These are phyloP conservation scores for Salix arbutifolia DNA, from an alignment of 345 rosid species.

Conservation along the genomic window DNA sequence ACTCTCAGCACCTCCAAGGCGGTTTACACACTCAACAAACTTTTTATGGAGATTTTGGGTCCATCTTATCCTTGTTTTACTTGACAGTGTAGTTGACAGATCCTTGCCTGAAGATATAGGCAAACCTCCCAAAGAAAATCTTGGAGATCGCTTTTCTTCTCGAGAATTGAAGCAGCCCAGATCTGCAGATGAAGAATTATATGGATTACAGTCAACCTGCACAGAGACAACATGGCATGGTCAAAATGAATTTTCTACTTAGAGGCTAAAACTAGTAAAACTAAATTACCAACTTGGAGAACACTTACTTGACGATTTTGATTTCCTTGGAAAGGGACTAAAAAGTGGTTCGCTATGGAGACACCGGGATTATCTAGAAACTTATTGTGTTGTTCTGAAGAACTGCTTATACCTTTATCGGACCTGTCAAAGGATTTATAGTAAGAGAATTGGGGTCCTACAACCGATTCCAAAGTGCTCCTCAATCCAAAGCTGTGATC, in stretches of 20 bases:
- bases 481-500: slow-evolving; percentile 13
- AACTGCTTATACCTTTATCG: slow-evolving; percentile 9
- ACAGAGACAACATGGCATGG: background rate
- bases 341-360: slow-evolving; percentile 8
- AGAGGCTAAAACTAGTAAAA: background rate
- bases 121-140: slow-evolving; percentile 16
- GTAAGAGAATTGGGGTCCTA: slow-evolving; percentile 22
- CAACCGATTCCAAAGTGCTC: slow-evolving; percentile 21
- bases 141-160: slow-evolving; percentile 36
- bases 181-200: slow-evolving; percentile 27
- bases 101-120: slow-evolving; percentile 11
- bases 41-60: slow-evolving; percentile 84
- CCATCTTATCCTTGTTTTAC: slow-evolving; percentile 79
- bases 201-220: slow-evolving; percentile 31
- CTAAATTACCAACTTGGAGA: background rate
- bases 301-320: slow-evolving; percentile 48
- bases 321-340: slow-evolving; percentile 37
- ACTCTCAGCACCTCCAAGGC: slow-evolving; percentile 86
- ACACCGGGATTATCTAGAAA: background rate
- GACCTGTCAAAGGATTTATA: slow-evolving; percentile 13
- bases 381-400: slow-evolving; percentile 11
- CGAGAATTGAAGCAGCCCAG: slow-evolving; percentile 26
- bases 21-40: slow-evolving; percentile 72
- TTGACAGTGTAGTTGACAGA: slow-evolving; percentile 15
- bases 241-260: background rate